Base-by-base conservation (phyloP, 805 yeast genomes). In the Myxozyma mucilagina region DNA sequence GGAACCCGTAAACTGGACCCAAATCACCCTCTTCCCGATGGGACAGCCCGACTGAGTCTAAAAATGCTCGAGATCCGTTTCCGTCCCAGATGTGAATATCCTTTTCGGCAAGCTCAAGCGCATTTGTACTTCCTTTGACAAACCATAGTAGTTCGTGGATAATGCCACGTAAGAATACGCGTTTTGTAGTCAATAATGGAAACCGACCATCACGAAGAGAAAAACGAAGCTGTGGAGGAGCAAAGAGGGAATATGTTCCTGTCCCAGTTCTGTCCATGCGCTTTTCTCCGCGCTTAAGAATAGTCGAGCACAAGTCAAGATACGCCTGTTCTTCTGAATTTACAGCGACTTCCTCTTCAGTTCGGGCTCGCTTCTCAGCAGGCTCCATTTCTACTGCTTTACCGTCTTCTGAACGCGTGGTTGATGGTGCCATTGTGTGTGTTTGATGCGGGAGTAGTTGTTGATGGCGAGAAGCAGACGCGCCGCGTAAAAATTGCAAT, bases 81-180 rank as follows among this genome's bases (percentile, higher is more conserved):
- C 99, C 99, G 74, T 94, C 99, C 99, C 99, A 94, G 58, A 94
- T 94, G 71, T 85, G 92, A n/a, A 94, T 96, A 39, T 96, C 97
- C 67, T 87, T 82, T 2, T 87, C 96, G 14, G 87, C 78, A 47
- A 94, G 78, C 64, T 82, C 79, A 66, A 87, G 87, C 41, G 94
- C 96, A 72, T 93, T 96, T 0, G 99, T 94, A 64, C 86, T 83
- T 0, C 98, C 99, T 3, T 84, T 79, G 8, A 94, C 82, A 71
- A 94, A 94, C 99, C 99, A 94, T 13, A 94, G 79, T 35, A 94
- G 79, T 73, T 94, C 99, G 66, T 90, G 63, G 38, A 93, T 82
- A 47, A 94, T 90, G 9, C 92, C 99, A 66, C 87, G 87, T 65
- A 91, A 84, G 72, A 91, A 94, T 5, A 93, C 97, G 69, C 84